Evolutionary conservation across 768 basidiomycete genomes (phyloP), one percentile per base, ranked within the genome.

Genomic region (Boletus huronensis): DNA sequence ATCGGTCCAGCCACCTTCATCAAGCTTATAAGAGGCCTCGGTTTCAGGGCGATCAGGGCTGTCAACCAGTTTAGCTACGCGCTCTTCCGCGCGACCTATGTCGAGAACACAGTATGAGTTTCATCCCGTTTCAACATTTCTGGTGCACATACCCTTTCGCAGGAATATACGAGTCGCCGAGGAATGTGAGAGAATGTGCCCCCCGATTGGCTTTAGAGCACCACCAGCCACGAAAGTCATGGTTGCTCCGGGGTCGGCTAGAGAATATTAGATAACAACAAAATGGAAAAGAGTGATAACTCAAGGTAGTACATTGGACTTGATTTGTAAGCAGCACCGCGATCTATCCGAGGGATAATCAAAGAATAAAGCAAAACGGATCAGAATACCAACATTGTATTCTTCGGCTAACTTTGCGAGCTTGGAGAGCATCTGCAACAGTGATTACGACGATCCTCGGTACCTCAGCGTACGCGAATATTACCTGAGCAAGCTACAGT

Each of bases 211-310:
- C 72, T 96, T 96, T 36, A 94, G 78, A 19, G 90, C 90, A 32
- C 93, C 90, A 38, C 93, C 94, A 25, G 93, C 94, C 39, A 95
- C 94, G 64, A 98, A 98, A 47, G 91, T 91, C 86, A 90, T 90
- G 3, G 89, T 92, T 46, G 93, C 94, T 46, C 95, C 95, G 21
- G 95, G 95, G 68, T 98, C 95, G 55, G 94, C 90, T 90, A 64
- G 59, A 51, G 62, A 44, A 26, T 11, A 32, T 67, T 35, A 61
- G 48, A 52, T 48, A 48, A 35, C 53, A 36, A 19, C 9, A 21
- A 21, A 19, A 17, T 23, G 6, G 8, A 14, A 41, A 36, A 17
- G 25, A 55, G n/a, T 51, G 28, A 46, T 1, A 25, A 42, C 48
- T 36, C 23, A 42, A 17, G 64, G 46, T 7, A 31, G 48, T 66